These are phyloP conservation scores for Flaveria sonorensis DNA, from an alignment of 129 eudicot species.

Conservation along the genomic window DNA sequence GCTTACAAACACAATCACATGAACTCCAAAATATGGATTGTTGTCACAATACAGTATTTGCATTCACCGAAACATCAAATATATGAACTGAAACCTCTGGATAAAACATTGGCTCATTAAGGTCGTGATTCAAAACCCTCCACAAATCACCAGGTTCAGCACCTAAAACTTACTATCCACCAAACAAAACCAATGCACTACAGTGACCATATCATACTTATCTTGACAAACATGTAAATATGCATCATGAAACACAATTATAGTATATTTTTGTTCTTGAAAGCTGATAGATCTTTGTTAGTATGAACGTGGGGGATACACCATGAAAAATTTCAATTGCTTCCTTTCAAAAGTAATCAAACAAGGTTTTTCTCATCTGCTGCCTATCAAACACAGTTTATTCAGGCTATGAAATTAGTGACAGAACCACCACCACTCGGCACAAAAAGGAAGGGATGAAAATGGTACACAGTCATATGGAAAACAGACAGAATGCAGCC, in stretches of 20 bases:
- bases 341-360: constrained; percentile 18
- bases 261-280: background rate
- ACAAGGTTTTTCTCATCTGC: constrained; percentile 10
- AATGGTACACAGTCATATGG: constrained; percentile 21
- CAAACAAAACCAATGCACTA: no score
- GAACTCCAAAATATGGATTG: no score
- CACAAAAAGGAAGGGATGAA: constrained; percentile 1
- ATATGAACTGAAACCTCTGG: no score
- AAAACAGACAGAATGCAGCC: constrained; percentile 17
- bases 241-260: background rate
- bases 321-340: background rate
- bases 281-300: background rate
- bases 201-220: no score
- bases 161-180: no score
- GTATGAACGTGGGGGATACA: background rate
- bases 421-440: constrained; percentile 11
- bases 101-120: no score
- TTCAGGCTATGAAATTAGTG: background rate
- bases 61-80: no score
- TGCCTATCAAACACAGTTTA: constrained; percentile 7
- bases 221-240: no score
- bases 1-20: no score
- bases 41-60: no score
- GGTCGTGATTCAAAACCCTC: no score
- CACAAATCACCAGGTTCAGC: no score